A percentile compares a stretch with the other conserved stretches of the same genome.
Evolutionary conservation across 208 protist genomes (phyloP).

Genomic region (Naegleria fowleri): DNA sequence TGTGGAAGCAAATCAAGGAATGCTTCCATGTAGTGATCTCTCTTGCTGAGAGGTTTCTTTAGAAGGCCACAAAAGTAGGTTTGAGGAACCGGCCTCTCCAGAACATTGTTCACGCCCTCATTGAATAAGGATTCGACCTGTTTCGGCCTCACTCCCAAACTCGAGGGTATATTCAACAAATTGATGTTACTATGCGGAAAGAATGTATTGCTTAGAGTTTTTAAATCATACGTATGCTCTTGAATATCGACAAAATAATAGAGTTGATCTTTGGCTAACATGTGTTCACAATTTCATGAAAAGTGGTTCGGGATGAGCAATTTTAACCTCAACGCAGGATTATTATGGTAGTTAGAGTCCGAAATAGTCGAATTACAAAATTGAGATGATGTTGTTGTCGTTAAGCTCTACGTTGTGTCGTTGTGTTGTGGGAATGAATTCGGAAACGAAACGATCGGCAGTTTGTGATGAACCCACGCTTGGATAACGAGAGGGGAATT

Average conservation of each 20-base stretch:
- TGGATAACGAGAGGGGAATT: no score
- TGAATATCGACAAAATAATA: neutral
- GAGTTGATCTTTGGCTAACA: neutral
- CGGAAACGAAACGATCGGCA: no score
- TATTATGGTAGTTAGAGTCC: no score
- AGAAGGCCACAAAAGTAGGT: neutral
- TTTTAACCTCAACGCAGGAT: no score
- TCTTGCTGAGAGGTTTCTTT: neutral
- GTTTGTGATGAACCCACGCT: no score
- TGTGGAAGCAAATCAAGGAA: neutral
- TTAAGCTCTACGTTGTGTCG: no score
- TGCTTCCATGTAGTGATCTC: neutral
- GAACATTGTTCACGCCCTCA: neutral
- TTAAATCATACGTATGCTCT: neutral
- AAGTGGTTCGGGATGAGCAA: no score
- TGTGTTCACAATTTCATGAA: no score
- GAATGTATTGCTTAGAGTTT: neutral
- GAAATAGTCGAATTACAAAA: no score
- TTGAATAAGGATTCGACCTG: neutral
- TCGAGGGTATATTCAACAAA: neutral
- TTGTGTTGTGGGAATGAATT: no score
- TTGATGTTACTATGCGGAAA: neutral
- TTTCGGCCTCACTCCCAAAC: neutral
- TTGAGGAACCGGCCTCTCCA: neutral
- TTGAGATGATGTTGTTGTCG: no score